Percentiles rank a stretch among this genome's conserved stretches.
Conservation (phyloP, 805 yeast genomes). For the Suhomyces tanzawaensis region DNA sequence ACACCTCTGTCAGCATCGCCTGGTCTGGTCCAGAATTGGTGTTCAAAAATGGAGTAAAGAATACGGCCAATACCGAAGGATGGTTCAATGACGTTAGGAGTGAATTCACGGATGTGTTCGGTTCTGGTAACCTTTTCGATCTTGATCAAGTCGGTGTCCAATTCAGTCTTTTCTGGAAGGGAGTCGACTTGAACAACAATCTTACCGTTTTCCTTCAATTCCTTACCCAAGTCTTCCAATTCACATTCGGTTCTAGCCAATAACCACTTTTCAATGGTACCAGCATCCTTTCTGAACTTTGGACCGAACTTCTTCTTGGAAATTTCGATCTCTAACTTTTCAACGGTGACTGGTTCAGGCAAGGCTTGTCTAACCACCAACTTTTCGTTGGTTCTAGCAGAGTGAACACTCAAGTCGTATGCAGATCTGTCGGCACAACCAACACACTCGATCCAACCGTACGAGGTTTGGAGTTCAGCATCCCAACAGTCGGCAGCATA, state of each 20-base stretch:
- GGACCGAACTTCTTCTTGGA: constrained; percentile 98
- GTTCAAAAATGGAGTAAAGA: constrained; percentile 89
- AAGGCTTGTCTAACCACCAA: constrained; percentile 90
- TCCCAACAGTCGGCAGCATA: constrained; percentile 99
- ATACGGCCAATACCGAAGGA: constrained; percentile 99
- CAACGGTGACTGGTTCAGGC: constrained; percentile 79
- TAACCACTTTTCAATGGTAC: constrained; percentile 82
- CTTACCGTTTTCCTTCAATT: constrained; percentile 59
- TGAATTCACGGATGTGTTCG: constrained; percentile 91
- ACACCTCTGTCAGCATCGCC: constrained; percentile 83
- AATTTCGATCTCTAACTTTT: constrained; percentile 78
- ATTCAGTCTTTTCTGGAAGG: constrained; percentile 60
- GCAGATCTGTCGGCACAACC: constrained; percentile 99
- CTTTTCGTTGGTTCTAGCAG: constrained; percentile 93
- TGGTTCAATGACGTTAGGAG: constrained; percentile 98
- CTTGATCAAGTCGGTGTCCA: constrained; percentile 67
- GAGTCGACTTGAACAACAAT: constrained; percentile 69
- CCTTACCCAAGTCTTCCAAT: constrained; percentile 70
- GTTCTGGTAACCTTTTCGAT: constrained; percentile 77
- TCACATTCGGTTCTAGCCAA: constrained; percentile 77
- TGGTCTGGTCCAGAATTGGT: constrained; percentile 91
- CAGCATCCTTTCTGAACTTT: constrained; percentile 94
- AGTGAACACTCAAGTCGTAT: constrained; percentile 91
- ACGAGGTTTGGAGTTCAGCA: constrained; percentile 92
- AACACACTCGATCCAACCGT: constrained; percentile 99